Evolutionary conservation across 805 yeast genomes (phyloP).

Genomic region (Kregervanrija delftensis): DNA sequence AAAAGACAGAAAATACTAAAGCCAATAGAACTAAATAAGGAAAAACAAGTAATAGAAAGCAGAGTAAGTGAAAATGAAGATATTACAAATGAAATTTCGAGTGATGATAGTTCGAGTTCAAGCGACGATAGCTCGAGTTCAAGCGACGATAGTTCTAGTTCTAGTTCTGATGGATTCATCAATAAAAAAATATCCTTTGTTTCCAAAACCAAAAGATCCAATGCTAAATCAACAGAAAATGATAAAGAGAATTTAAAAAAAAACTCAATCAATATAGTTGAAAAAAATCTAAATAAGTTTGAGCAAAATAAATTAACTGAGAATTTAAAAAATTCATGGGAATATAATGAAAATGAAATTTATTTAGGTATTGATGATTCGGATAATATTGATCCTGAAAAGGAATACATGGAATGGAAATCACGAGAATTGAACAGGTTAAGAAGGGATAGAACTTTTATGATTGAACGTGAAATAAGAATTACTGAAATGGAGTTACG

Average conservation of each 20-base stretch:
- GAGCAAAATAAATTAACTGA: constrained; percentile 18
- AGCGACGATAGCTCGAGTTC: not conserved
- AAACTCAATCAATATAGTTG: constrained; percentile 19
- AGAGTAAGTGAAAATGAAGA: constrained; percentile 2
- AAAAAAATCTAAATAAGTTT: constrained; percentile 17
- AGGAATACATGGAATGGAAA: constrained; percentile 32
- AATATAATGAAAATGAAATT: constrained; percentile 16
- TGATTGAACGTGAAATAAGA: constrained; percentile 21
- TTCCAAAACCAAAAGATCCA: constrained; percentile 7
- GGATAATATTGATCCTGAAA: constrained; percentile 48
- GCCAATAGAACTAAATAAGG: not conserved
- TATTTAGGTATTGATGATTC: constrained; percentile 45
- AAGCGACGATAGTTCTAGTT: not conserved
- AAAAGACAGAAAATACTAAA: too few species aligned
- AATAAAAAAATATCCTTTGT: not conserved
- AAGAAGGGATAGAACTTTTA: constrained; percentile 20
- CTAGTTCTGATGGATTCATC: not conserved
- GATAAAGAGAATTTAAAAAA: constrained; percentile 1
- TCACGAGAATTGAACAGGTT: constrained; percentile 27
- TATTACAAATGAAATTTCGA: not conserved
- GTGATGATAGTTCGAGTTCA: not conserved
- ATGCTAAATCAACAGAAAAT: not conserved
- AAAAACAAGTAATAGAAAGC: not conserved
- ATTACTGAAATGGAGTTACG: constrained; percentile 16
- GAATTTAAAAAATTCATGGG: constrained; percentile 13